Evolutionary conservation across 2,329 filamentous ascomycete species (phyloP).

Genomic region (Aspergillus aculeatinus): DNA sequence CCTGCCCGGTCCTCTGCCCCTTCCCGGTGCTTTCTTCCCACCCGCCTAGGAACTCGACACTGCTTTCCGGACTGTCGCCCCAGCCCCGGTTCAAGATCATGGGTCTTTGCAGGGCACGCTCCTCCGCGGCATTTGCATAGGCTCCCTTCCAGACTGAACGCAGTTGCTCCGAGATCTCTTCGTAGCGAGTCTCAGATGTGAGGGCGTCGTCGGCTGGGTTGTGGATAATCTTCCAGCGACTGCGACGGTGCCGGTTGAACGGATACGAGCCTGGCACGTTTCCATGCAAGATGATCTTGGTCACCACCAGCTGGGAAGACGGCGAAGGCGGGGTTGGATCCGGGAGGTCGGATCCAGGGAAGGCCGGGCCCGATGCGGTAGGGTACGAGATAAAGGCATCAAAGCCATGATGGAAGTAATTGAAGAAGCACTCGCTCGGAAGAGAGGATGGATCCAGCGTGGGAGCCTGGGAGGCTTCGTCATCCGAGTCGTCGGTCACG

Average conservation of each 20-base stretch:
- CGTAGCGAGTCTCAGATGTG: conserved; percentile 75
- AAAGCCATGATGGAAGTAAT: conserved; percentile 95
- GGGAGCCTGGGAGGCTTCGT: conserved; percentile 54
- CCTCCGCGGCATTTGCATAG: conserved; percentile 58
- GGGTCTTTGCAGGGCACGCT: conserved; percentile 54
- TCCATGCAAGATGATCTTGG: conserved; percentile 88
- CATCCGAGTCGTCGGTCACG: conserved; percentile 66
- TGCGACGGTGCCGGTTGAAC: conserved; percentile 90
- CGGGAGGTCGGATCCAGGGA: conserved; percentile 51
- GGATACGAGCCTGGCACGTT: conserved; percentile 95
- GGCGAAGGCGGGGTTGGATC: conserved; percentile 31
- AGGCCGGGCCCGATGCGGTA: conserved; percentile 61
- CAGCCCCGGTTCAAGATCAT: conserved; percentile 91
- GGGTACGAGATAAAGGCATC: conserved; percentile 87
- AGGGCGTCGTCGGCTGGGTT: conserved; percentile 48
- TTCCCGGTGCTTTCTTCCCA: conserved; percentile 72
- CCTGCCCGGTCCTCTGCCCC: conserved; percentile 45
- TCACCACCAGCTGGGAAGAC: conserved; percentile 71
- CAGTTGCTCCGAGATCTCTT: conserved; percentile 68
- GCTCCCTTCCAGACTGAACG: conserved; percentile 68
- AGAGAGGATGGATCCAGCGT: conserved; percentile 59
- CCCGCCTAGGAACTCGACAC: conserved; percentile 77
- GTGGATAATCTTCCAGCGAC: conserved; percentile 74
- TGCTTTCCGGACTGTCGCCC: conserved; percentile 88
- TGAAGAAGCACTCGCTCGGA: conserved; percentile 75